Percentiles rank a stretch among this genome's conserved stretches.
phyloP scores from a whole-genome alignment of 2,329 filamentous ascomycete species.

The Fusarium sp. region DNA sequence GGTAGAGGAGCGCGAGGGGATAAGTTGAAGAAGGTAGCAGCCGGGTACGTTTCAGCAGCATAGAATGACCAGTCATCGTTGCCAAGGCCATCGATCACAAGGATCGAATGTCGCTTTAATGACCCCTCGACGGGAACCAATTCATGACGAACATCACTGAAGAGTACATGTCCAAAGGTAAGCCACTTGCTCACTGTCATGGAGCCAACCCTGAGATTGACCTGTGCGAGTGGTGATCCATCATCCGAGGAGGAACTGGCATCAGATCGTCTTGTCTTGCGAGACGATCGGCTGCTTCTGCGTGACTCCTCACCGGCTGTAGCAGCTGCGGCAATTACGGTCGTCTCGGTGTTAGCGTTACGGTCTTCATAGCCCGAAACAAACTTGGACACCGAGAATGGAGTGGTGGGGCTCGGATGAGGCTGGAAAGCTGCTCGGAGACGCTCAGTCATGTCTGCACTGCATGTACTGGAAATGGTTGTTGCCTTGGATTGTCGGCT shows the following conservation, averaged over 20 bases:
- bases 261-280: constrained; percentile 54
- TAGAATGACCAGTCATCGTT: constrained; percentile 92
- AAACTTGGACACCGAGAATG: constrained; percentile 57
- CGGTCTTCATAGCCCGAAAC: constrained; percentile 42
- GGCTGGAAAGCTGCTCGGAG: constrained; percentile 61
- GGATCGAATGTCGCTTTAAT: constrained; percentile 67
- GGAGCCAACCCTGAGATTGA: constrained; percentile 81
- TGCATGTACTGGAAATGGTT: constrained; percentile 63
- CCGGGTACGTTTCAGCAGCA: constrained; percentile 81
- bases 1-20: constrained; percentile 67
- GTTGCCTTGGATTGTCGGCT: constrained; percentile 51
- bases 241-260: constrained; percentile 64
- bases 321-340: constrained; percentile 45
- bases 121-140: constrained; percentile 59
- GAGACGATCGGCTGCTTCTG: constrained; percentile 48
- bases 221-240: constrained; percentile 73
- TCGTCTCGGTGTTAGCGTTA: constrained; percentile 28
- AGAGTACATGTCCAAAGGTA: constrained; percentile 84
- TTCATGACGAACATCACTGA: constrained; percentile 81
- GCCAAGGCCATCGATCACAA: constrained; percentile 86
- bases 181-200: constrained; percentile 91
- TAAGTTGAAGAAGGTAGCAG: constrained; percentile 81
- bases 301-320: constrained; percentile 48
- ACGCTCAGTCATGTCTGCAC: constrained; percentile 65
- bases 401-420: constrained; percentile 55